Conservation (phyloP, 2,329 filamentous ascomycete genomes). For the Allantophomopsis cytisporea region DNA sequence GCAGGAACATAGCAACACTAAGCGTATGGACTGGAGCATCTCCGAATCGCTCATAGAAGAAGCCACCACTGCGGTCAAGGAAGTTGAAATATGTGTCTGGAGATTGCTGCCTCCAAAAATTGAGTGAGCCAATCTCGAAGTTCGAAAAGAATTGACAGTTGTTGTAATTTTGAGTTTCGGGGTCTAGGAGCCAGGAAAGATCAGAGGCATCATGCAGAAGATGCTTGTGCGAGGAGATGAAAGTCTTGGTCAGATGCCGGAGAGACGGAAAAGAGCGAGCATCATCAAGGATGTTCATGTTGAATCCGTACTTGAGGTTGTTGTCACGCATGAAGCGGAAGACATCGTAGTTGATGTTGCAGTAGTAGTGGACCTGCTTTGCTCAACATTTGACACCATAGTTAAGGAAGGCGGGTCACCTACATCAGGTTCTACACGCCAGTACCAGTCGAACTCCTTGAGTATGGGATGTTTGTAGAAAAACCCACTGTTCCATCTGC, state of each 20-base stretch:
- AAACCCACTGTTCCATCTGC: conserved; percentile 77
- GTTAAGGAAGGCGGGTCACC: conserved; percentile 14
- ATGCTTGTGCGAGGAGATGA: conserved; percentile 76
- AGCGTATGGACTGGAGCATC: conserved; percentile 96
- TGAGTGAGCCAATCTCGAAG: conserved; percentile 85
- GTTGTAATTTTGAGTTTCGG: conserved; percentile 71
- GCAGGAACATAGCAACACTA: conserved; percentile 68
- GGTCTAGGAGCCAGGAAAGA: conserved; percentile 74
- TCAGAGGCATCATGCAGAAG: conserved; percentile 72
- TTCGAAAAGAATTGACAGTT: conserved; percentile 55
- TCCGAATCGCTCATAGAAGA: conserved; percentile 97
- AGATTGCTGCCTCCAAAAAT: conserved; percentile 77
- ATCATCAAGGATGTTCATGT: conserved; percentile 90
- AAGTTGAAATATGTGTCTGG: conserved; percentile 84
- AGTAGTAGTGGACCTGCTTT: conserved; percentile 37
- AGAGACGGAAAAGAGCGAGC: conserved; percentile 83
- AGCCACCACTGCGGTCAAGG: conserved; percentile 68
- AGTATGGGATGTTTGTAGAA: conserved; percentile 71
- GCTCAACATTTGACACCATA: conserved; percentile 6
- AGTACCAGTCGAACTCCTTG: conserved; percentile 43
- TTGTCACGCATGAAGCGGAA: conserved; percentile 79
- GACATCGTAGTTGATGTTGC: conserved; percentile 66
- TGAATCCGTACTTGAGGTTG: conserved; percentile 65
- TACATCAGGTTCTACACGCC: conserved; percentile 46
- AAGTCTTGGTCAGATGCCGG: conserved; percentile 77